Percentiles rank a stretch among this genome's conserved stretches.
These are phyloP conservation scores for Neurospora pannonica DNA, from an alignment of 495 filamentous ascomycete genomes.

Conservation along the genomic window DNA sequence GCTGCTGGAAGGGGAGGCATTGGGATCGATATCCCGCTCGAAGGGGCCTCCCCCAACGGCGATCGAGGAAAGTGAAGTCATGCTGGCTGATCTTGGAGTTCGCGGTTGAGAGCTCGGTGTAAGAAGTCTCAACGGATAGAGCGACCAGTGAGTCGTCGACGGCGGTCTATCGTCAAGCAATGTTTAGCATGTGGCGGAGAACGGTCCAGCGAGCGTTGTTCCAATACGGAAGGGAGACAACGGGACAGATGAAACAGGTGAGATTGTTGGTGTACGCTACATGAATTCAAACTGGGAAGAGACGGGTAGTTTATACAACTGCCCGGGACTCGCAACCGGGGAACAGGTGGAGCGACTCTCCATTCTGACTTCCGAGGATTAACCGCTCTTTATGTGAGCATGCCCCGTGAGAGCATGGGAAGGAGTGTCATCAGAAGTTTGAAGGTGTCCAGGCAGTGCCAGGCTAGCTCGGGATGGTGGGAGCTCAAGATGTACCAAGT, in stretches of 20 bases:
- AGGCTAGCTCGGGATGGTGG: not conserved
- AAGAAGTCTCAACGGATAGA: not conserved
- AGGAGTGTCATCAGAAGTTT: not conserved
- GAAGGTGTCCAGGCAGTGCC: not conserved
- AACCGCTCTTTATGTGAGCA: not conserved
- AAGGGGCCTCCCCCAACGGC: not conserved
- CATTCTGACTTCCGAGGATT: not conserved
- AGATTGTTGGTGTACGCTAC: not conserved
- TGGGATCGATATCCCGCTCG: conserved; percentile 24
- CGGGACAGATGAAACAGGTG: not conserved
- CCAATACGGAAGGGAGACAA: not conserved
- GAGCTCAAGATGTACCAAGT: not conserved
- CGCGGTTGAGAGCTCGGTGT: conserved; percentile 3
- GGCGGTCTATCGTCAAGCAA: not conserved
- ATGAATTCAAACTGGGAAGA: not conserved
- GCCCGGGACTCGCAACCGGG: not conserved
- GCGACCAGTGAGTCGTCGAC: not conserved
- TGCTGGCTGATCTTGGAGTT: conserved; percentile 7
- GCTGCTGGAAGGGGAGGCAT: conserved; percentile 30
- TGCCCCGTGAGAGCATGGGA: not conserved
- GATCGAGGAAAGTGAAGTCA: not conserved
- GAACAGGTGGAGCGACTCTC: not conserved
- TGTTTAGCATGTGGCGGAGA: not conserved
- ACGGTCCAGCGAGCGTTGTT: not conserved
- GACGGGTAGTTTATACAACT: not conserved